Evolutionary conservation across 495 filamentous ascomycete genomes (phyloP).

Genomic region (Cercophora sp.): DNA sequence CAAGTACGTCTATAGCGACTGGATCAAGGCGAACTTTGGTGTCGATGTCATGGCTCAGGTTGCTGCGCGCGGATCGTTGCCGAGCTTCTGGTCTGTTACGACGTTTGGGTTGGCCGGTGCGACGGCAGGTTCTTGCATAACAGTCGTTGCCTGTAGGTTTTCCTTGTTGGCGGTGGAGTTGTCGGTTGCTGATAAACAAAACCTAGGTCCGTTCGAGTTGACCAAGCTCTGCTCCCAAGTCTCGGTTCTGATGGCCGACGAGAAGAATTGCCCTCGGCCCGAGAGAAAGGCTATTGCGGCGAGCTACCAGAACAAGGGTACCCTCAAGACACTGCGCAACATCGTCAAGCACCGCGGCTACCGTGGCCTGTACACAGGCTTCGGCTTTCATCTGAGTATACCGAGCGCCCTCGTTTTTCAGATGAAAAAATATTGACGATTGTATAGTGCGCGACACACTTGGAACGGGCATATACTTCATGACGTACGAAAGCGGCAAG

Average conservation of each 20-base stretch:
- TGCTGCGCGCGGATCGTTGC: slow-evolving; percentile 63
- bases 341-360: slow-evolving; percentile 77
- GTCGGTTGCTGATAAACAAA: background rate
- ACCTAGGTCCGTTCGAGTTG: slow-evolving; percentile 81
- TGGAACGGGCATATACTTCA: slow-evolving; percentile 87
- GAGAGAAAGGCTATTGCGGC: slow-evolving; percentile 55
- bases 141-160: slow-evolving; percentile 77
- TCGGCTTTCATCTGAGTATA: slow-evolving; percentile 75
- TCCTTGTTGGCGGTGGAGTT: background rate
- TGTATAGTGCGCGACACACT: slow-evolving; percentile 72
- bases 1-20: slow-evolving; percentile 70
- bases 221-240: slow-evolving; percentile 89
- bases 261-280: slow-evolving; percentile 49
- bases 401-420: too few species aligned
- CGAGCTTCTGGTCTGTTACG: slow-evolving; percentile 62
- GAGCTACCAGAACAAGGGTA: slow-evolving; percentile 76
- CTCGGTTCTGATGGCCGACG: slow-evolving; percentile 76
- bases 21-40: slow-evolving; percentile 60
- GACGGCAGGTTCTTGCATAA: slow-evolving; percentile 73
- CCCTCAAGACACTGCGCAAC: slow-evolving; percentile 70
- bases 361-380: slow-evolving; percentile 79
- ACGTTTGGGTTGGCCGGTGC: slow-evolving; percentile 78
- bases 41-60: slow-evolving; percentile 67
- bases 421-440: too few species aligned
- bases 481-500: slow-evolving; percentile 86